Conservation (phyloP, 2,329 filamentous ascomycete genomes). For the Aspergillus awamori region DNA sequence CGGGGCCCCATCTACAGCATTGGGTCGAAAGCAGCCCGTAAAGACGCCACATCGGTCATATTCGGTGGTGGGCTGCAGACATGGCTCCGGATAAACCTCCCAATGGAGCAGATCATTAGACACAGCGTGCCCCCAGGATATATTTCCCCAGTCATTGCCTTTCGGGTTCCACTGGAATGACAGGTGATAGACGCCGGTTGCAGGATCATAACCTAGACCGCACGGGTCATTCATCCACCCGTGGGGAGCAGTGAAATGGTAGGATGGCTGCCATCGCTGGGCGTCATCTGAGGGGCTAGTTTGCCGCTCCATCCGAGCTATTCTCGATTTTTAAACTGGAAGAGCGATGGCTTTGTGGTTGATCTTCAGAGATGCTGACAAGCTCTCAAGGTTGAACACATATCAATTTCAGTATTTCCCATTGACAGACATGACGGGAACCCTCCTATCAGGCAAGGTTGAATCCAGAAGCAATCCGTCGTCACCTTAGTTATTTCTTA, state of each 20-base stretch:
- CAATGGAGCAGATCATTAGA: slow-evolving; percentile 45
- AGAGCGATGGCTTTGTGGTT: neutral
- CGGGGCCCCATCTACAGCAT: slow-evolving; percentile 25
- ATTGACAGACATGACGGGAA: too few relatives aligned
- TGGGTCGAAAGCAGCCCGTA: slow-evolving; percentile 44
- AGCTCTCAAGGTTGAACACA: neutral
- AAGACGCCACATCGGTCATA: slow-evolving; percentile 49
- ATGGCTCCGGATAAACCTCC: slow-evolving; percentile 32
- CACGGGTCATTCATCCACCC: slow-evolving; percentile 53
- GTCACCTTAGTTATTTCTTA: too few relatives aligned
- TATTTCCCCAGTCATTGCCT: slow-evolving; percentile 47
- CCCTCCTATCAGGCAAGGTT: too few relatives aligned
- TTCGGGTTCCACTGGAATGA: slow-evolving; percentile 50
- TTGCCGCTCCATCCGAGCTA: neutral
- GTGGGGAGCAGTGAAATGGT: slow-evolving; percentile 40
- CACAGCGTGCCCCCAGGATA: slow-evolving; percentile 47
- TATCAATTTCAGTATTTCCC: too few relatives aligned
- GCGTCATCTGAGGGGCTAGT: neutral
- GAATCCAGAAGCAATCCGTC: too few relatives aligned
- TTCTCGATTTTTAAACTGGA: neutral
- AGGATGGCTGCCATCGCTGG: slow-evolving; percentile 32
- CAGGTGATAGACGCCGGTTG: slow-evolving; percentile 45
- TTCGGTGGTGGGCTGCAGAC: slow-evolving; percentile 35
- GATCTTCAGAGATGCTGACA: neutral
- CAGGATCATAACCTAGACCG: slow-evolving; percentile 44